Evolutionary conservation across 2,329 filamentous ascomycete genomes (phyloP), one percentile per base, ranked within the genome.

Genomic region (Mycogone perniciosa): DNA sequence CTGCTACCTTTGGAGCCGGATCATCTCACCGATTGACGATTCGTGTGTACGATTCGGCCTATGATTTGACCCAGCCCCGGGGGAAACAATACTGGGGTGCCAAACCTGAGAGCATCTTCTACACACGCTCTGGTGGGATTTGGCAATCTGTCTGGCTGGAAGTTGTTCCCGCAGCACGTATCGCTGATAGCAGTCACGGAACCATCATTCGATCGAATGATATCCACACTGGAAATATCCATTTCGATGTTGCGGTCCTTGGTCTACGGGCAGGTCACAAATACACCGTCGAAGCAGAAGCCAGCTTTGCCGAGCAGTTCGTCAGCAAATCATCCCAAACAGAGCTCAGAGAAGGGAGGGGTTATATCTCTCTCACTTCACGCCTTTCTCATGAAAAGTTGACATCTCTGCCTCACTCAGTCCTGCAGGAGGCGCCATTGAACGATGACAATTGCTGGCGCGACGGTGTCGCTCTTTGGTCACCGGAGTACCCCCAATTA

Each of bases 61-160:
- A 76, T 53, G 83, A 86, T 53, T 66, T 85, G 6, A 76, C 77
- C 0, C 83, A 86, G 62, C 84, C 81, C 1, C 72, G 84, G 31
- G 84, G 84, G 0, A 87, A 87, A 63, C 84, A 87, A 64, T 83
- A 82, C 59, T 84, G 80, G 80, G 75, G 72, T 4, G 76, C 77
- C 1, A 72, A 80, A 62, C 78, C 80, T 0, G 79, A 84, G 61
- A 78, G 75, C 46, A 81, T 81, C 57, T 81, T 80, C 59, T 81
- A 81, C 59, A 80, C 76, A 1, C 78, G 78, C 0, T 77, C 76
- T 7, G 76, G 75, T 30, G 78, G 78, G 27, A 79, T 81, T 51
- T 81, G 78, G 78, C 78, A 81, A 61, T 72, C 67, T 11, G 78
- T 81, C 3, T 79, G 76, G 73, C 63, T 79, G 2, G 81, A 84